These are phyloP conservation scores for Prinsepia uniflora DNA, from an alignment of 306 rosid genomes.

Conservation along the genomic window DNA sequence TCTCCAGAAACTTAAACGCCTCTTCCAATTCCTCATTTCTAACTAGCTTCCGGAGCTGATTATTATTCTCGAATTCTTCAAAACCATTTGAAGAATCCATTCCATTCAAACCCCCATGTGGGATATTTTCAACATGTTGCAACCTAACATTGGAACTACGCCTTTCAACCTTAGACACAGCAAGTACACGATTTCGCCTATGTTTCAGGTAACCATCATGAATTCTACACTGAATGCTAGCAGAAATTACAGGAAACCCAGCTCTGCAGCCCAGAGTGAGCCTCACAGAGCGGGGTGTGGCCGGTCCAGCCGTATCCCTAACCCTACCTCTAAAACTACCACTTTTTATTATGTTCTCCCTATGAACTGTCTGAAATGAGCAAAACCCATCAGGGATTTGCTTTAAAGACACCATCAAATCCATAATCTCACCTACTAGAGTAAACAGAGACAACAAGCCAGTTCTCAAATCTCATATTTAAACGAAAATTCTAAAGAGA, in stretches of 20 bases:
- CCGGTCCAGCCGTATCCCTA: conserved; percentile 18
- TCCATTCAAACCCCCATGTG: conserved; percentile 31
- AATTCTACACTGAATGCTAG: conserved; percentile 23
- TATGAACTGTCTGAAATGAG: conserved; percentile 40
- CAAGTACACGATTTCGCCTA: conserved; percentile 30
- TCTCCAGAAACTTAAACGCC: conserved; percentile 61
- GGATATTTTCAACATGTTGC: conserved; percentile 29
- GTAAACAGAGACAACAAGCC: conserved; percentile 12
- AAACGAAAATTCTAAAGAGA: neutral
- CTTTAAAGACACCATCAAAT: conserved; percentile 33
- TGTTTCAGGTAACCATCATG: conserved; percentile 19
- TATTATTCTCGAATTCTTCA: conserved; percentile 52
- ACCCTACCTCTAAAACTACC: conserved; percentile 28
- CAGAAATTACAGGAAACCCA: conserved; percentile 27
- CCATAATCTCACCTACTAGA: conserved; percentile 33
- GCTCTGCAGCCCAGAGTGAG: conserved; percentile 34
- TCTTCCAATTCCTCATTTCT: conserved; percentile 68
- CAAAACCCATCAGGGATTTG: conserved; percentile 42
- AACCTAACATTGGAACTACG: conserved; percentile 49
- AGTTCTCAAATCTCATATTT: conserved; percentile 15
- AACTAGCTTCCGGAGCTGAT: conserved; percentile 51
- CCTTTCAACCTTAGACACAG: conserved; percentile 44
- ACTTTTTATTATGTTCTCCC: conserved; percentile 11
- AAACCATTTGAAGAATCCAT: conserved; percentile 36
- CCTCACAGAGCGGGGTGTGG: conserved; percentile 15